Evolutionary conservation across 2,329 filamentous ascomycete genomes (phyloP), one percentile per base, ranked within the genome.

Genomic region (Hyphodiscus sp.): DNA sequence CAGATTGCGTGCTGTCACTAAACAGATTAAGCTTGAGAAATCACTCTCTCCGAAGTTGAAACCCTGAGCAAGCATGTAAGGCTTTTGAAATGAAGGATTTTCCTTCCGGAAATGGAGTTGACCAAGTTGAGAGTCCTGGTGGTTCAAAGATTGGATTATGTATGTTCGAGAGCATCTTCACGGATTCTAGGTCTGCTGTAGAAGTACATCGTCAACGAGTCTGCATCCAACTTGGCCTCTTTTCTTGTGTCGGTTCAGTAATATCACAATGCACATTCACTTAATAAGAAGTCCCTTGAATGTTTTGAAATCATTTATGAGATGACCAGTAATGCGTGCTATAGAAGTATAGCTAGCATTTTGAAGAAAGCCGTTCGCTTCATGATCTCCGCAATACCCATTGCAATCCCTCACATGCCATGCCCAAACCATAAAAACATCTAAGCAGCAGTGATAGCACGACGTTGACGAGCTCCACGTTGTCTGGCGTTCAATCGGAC

Each of bases 401-500:
- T 57, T 54, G 50, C 55, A 62, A 64, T 60, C 57, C 62, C 61
- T 58, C 56, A 59, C 59, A 59, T 58, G 51, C 53, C 51, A 59
- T 60, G 56, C 62, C 59, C 61, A 63, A 58, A 56, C 59, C 49
- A 51, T 56, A 61, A 61, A 63, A 57, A 58, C 65, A 51, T 66
- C 74, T 83, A 86, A 71, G 82, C 79, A 71, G 80, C 76, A 65
- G 80, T 81, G 71, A 86, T 80, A 71, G 82, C 82, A 75, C 79
- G 75, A 74, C 78, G 81, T 68, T 79, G 69, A 65, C 80, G 81
- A 67, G 75, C 74, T 73, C 90, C 94, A 74, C 91, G 91, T 85
- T 99, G 94, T 82, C 92, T 89, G 71, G 88, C 89, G 82, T 76
- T 88, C 72, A 99, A 82, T 75, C 86, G 88, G 64, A 74, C 69